A percentile compares a stretch with the other conserved stretches of the same genome.
phyloP scores from a whole-genome alignment of 495 filamentous ascomycete genomes.

The Aspergillus hancockii region DNA sequence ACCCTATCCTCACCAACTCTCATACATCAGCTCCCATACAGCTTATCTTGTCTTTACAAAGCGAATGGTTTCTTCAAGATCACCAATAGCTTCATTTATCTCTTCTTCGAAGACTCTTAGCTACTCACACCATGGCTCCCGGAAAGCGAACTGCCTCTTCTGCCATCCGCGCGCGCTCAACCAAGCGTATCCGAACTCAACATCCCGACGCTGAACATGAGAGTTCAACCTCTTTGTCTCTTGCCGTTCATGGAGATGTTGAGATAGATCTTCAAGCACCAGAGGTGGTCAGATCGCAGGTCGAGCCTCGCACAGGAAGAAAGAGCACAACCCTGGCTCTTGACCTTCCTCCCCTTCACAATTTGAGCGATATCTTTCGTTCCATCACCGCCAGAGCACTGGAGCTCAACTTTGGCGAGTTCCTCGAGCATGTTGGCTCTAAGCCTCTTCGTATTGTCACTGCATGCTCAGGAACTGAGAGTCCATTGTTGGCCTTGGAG shows the following conservation, averaged over 20 bases:
- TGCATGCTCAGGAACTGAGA: slow-evolving; percentile 83
- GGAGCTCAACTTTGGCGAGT: slow-evolving; percentile 31
- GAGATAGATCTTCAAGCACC: slow-evolving; percentile 16
- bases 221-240: background rate
- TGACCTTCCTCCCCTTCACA: slow-evolving; percentile 45
- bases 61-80: background rate
- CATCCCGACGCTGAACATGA: background rate
- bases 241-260: background rate
- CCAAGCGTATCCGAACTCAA: slow-evolving; percentile 3
- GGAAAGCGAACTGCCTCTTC: slow-evolving; percentile 1
- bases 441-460: slow-evolving; percentile 65
- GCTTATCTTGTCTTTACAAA: background rate
- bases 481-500: slow-evolving; percentile 68
- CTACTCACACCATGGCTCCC: background rate
- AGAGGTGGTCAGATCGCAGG: slow-evolving; percentile 19
- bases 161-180: background rate
- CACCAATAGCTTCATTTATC: background rate
- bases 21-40: background rate
- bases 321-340: slow-evolving; percentile 24
- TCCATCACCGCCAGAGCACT: slow-evolving; percentile 46
- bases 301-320: slow-evolving; percentile 5
- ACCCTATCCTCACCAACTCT: slow-evolving; percentile 2
- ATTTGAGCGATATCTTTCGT: slow-evolving; percentile 51
- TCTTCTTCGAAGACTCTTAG: background rate
- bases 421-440: slow-evolving; percentile 38